These are phyloP conservation scores for Austroboletus eburneus DNA, from an alignment of 768 basidiomycete species.

Conservation along the genomic window DNA sequence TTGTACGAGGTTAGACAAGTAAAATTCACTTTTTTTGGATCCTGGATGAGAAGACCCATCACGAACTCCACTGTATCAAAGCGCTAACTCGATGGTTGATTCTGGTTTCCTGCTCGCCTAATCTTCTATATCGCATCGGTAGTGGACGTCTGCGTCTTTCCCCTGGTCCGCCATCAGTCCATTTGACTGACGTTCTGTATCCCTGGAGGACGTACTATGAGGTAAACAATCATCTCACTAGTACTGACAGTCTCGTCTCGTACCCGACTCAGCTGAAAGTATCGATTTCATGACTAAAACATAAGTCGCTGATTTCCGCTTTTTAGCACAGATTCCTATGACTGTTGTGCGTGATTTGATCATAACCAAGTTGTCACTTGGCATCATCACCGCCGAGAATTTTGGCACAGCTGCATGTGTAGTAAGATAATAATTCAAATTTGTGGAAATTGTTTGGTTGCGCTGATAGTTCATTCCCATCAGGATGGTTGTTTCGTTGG, in stretches of 20 bases:
- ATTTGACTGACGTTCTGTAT: conserved; percentile 12
- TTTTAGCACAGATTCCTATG: no score
- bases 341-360: no score
- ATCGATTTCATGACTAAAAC: conserved; percentile 15
- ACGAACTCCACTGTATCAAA: no score
- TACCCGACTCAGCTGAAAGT: conserved; percentile 21
- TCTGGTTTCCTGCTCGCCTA: conserved; percentile 9
- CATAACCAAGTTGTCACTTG: no score
- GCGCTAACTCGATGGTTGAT: background rate
- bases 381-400: no score
- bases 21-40: no score
- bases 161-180: conserved; percentile 21
- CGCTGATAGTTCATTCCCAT: background rate
- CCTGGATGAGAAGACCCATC: no score
- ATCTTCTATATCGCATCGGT: conserved; percentile 11
- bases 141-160: conserved; percentile 11
- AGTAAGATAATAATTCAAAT: no score
- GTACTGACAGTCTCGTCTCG: background rate
- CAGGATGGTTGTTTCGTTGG: conserved; percentile 18
- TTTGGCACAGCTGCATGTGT: no score
- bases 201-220: conserved; percentile 17
- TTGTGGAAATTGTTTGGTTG: no score
- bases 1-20: no score
- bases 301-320: conserved; percentile 5
- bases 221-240: conserved; percentile 3